A percentile compares a stretch with the other conserved stretches of the same genome.
phyloP scores from a whole-genome alignment of 2,329 filamentous ascomycete species.

The Trichoderma koningiopsis region DNA sequence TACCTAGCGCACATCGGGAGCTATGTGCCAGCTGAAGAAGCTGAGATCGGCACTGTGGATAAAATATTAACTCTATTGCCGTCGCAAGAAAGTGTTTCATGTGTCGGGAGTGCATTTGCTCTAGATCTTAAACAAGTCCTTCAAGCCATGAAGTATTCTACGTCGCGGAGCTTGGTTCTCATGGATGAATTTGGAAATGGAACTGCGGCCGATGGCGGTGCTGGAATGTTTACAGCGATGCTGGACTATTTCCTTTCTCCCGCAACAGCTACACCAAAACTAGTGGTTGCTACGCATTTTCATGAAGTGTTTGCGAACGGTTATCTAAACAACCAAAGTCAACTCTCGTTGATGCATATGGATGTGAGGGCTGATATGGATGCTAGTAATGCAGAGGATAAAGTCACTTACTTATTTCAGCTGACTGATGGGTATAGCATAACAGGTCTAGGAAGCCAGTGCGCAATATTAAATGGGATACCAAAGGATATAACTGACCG shows the following conservation, averaged over 20 bases:
- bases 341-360: constrained; percentile 69
- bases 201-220: constrained; percentile 59
- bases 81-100: constrained; percentile 65
- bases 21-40: constrained; percentile 79
- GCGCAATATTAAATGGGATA: constrained; percentile 85
- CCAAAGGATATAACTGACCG: constrained; percentile 70
- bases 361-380: constrained; percentile 63
- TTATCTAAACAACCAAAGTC: constrained; percentile 53
- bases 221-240: constrained; percentile 59
- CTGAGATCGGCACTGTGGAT: constrained; percentile 83
- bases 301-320: constrained; percentile 72
- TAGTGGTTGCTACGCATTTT: constrained; percentile 64
- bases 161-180: constrained; percentile 76
- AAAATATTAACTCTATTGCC: constrained; percentile 87
- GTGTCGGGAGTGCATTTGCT: constrained; percentile 63
- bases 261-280: constrained; percentile 52
- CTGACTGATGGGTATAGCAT: constrained; percentile 67
- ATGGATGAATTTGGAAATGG: constrained; percentile 87
- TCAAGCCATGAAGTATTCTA: constrained; percentile 73
- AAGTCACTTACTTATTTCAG: constrained; percentile 75
- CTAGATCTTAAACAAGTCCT: constrained; percentile 88
- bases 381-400: constrained; percentile 56
- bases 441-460: constrained; percentile 83
- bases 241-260: constrained; percentile 58
- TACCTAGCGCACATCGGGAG: constrained; percentile 92